Evolutionary conservation across 2,329 filamentous ascomycete species (phyloP).

Genomic region (Macrophomina pseudophaseolina): DNA sequence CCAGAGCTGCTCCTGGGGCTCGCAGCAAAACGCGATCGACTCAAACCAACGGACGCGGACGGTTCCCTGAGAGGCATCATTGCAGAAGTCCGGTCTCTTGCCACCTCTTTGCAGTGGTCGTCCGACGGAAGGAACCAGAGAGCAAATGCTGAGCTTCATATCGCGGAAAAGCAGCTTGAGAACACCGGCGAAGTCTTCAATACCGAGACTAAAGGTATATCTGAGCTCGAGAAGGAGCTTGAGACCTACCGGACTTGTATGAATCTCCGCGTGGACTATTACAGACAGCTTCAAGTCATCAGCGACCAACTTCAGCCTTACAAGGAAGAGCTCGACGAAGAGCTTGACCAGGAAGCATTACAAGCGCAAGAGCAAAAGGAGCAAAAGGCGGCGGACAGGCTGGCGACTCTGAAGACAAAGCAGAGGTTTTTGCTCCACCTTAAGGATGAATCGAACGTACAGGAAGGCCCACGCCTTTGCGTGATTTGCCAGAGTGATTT

Average conservation of each 20-base stretch:
- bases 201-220: constrained; percentile 58
- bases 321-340: constrained; percentile 65
- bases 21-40: constrained; percentile 51
- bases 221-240: constrained; percentile 69
- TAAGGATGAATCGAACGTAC: constrained; percentile 66
- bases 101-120: constrained; percentile 64
- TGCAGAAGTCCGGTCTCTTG: constrained; percentile 69
- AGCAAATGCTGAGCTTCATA: constrained; percentile 65
- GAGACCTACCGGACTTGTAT: constrained; percentile 77
- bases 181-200: constrained; percentile 60
- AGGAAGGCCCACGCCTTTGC: constrained; percentile 66
- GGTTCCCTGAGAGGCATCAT: constrained; percentile 72
- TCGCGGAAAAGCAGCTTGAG: constrained; percentile 68
- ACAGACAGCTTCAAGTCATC: constrained; percentile 86
- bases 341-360: constrained; percentile 58
- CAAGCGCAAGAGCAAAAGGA: constrained; percentile 53
- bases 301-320: constrained; percentile 84
- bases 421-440: constrained; percentile 74
- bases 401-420: constrained; percentile 72
- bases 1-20: constrained; percentile 68
- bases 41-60: constrained; percentile 60
- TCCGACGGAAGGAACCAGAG: constrained; percentile 59
- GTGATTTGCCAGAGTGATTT: constrained; percentile 84
- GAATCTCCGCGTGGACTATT: constrained; percentile 88
- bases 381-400: constrained; percentile 58